Base-by-base conservation (phyloP, 257 asterid genomes). In the Cruciata laevipes region DNA sequence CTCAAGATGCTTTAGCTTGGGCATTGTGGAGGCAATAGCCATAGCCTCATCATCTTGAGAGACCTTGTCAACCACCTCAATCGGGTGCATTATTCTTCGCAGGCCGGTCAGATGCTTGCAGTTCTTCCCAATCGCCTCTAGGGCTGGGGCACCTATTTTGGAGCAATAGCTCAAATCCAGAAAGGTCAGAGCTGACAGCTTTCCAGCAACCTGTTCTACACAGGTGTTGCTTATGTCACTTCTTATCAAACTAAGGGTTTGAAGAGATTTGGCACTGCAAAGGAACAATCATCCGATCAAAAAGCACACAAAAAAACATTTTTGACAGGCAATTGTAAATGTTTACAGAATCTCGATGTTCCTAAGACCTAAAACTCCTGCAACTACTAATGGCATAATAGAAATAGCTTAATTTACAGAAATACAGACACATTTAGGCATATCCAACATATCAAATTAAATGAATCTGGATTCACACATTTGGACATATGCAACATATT, bases 131-230 rank as follows among this genome's bases (percentile, higher is more conserved):
- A 89, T 60, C 0, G 86, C 83, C 74, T 84, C 95, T 0, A 92
- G 85, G 16, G 88, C 87, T 53, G 63, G 72, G 4, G 95, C 95
- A 67, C 98, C 97, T 5, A 92, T 68, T 9, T 74, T 80, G 24
- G 77, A 71, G 86, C 98, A 92, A 67, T 86, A 87, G 82, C 98
- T 92, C 83, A 92, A 61, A 69, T 92, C 98, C 20, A 92, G 57
- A 23, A 66, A 77, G 5, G 96, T 89, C n/a, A 92, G 47, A 17
- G 73, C 42, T 0, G 85, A 81, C 7, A 92, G 71, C 79, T 53
- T 75, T 13, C 65, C 78, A 1, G 85, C 86, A 14, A 82, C 81
- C 65, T 80, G 77, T 69, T 69, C 84, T 65, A 85, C 71, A 27
- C 77, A 23, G 0, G 82, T 47, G 71, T 89, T 83, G 23, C 74